Percentiles rank a stretch among this genome's conserved stretches.
Evolutionary conservation across 129 eudicot genomes (phyloP).

Genomic region (Centrapalus pauciflorus): DNA sequence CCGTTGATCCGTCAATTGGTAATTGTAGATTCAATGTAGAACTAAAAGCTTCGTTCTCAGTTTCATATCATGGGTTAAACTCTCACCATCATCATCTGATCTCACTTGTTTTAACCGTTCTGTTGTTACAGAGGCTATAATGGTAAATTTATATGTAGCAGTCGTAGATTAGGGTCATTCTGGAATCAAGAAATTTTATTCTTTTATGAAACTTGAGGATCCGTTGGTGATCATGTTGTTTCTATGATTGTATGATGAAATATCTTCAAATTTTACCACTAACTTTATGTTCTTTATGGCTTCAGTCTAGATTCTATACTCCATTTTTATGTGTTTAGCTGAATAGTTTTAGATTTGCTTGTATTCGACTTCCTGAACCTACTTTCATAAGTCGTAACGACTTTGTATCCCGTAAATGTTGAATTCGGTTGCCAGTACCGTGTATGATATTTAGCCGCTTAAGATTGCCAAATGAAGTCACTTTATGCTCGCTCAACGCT

Average conservation of each 20-base stretch:
- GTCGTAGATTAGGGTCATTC: slow-evolving; percentile 12
- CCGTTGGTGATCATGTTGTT: background rate
- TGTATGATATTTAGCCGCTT: no score
- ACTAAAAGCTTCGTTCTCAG: slow-evolving; percentile 43
- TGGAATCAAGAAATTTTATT: background rate
- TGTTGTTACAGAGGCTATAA: slow-evolving; percentile 25
- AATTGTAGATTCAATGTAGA: slow-evolving; percentile 66
- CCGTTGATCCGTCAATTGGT: slow-evolving; percentile 80
- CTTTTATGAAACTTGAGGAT: background rate
- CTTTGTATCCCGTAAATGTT: no score
- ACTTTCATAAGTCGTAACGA: no score
- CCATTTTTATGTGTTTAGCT: no score
- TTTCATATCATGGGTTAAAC: slow-evolving; percentile 13
- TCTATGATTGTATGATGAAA: slow-evolving; percentile 14
- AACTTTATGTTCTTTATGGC: slow-evolving; percentile 1
- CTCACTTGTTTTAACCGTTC: slow-evolving; percentile 20
- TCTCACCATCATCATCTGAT: slow-evolving; percentile 21
- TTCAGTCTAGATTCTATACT: no score
- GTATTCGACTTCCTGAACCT: no score
- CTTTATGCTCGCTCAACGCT: no score
- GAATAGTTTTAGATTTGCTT: no score
- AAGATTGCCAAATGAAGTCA: no score
- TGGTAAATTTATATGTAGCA: slow-evolving; percentile 15
- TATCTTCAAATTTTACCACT: slow-evolving; percentile 7
- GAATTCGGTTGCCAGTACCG: no score